Percentiles rank a stretch among this genome's conserved stretches.
Evolutionary conservation across 2,329 filamentous ascomycete genomes (phyloP).

Genomic region (Harringtonia aguacate): DNA sequence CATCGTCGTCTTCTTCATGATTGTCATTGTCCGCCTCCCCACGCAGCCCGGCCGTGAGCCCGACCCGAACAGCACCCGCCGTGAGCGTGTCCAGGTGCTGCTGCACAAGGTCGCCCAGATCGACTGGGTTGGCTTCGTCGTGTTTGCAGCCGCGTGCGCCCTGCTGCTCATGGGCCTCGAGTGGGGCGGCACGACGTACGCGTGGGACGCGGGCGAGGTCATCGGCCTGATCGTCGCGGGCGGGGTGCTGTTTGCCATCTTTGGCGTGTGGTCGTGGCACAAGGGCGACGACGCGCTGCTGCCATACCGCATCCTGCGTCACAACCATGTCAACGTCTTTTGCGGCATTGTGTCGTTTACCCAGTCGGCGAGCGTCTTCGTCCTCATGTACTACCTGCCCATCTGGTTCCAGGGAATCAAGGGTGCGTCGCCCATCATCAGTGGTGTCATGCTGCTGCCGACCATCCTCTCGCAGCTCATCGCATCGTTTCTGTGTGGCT

Average conservation of each 20-base stretch:
- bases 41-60: conserved; percentile 1
- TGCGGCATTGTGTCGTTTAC: conserved; percentile 4
- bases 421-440: conserved; percentile 16
- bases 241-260: conserved; percentile 15
- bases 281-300: conserved; percentile 30
- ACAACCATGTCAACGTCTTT: conserved; percentile 22
- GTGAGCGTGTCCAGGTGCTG: background rate
- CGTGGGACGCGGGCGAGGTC: conserved; percentile 23
- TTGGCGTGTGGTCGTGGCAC: conserved; percentile 21
- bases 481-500: conserved; percentile 3
- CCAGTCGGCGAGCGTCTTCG: conserved; percentile 15
- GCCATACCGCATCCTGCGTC: conserved; percentile 19
- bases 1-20: conserved; percentile 20
- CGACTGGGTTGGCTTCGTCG: conserved; percentile 28
- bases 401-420: conserved; percentile 23
- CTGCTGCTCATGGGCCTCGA: conserved; percentile 23
- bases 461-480: conserved; percentile 8
- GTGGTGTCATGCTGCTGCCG: conserved; percentile 10
- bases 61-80: conserved; percentile 17
- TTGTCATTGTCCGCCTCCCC: conserved; percentile 17
- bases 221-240: conserved; percentile 24
- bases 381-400: conserved; percentile 20
- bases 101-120: conserved; percentile 15
- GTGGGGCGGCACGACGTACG: conserved; percentile 27
- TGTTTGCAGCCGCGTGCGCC: conserved; percentile 27